These are phyloP conservation scores for Yamadazyma jaroonii DNA, from an alignment of 1,139 yeast species.

Conservation along the genomic window DNA sequence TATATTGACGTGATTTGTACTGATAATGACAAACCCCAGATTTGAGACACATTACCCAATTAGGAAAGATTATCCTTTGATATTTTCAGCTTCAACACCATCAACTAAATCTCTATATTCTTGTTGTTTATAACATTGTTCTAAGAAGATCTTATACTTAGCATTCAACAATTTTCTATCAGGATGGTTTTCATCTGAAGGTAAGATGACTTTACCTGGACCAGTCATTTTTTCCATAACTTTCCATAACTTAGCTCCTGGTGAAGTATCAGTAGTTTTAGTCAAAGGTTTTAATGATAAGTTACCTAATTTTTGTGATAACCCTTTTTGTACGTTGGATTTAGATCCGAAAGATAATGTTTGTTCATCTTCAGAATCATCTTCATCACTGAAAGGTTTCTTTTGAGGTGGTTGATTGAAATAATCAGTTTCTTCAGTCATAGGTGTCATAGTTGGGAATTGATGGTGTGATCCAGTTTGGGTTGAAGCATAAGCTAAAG, in stretches of 20 bases:
- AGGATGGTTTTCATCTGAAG: slow-evolving; percentile 53
- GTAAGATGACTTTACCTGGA: slow-evolving; percentile 74
- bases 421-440: slow-evolving; percentile 47
- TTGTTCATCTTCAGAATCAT: slow-evolving; percentile 43
- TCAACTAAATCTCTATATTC: slow-evolving; percentile 72
- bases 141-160: slow-evolving; percentile 81
- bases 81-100: slow-evolving; percentile 36
- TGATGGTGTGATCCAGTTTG: slow-evolving; percentile 43
- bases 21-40: too few species aligned
- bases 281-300: slow-evolving; percentile 42
- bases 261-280: slow-evolving; percentile 19
- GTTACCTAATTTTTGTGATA: slow-evolving; percentile 36
- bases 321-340: slow-evolving; percentile 47
- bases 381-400: slow-evolving; percentile 19
- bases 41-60: too few species aligned
- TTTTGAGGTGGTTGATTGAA: slow-evolving; percentile 32
- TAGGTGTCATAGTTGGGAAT: slow-evolving; percentile 54
- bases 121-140: slow-evolving; percentile 80
- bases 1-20: too few species aligned
- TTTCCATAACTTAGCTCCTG: slow-evolving; percentile 73
- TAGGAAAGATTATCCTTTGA: too few species aligned
- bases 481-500: slow-evolving; percentile 47
- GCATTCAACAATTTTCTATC: slow-evolving; percentile 70
- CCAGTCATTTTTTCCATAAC: slow-evolving; percentile 85
- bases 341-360: slow-evolving; percentile 61